Evolutionary conservation across 208 protist species (phyloP), one percentile per base, ranked within the genome.

Genomic region (Trypanosoma brucei): DNA sequence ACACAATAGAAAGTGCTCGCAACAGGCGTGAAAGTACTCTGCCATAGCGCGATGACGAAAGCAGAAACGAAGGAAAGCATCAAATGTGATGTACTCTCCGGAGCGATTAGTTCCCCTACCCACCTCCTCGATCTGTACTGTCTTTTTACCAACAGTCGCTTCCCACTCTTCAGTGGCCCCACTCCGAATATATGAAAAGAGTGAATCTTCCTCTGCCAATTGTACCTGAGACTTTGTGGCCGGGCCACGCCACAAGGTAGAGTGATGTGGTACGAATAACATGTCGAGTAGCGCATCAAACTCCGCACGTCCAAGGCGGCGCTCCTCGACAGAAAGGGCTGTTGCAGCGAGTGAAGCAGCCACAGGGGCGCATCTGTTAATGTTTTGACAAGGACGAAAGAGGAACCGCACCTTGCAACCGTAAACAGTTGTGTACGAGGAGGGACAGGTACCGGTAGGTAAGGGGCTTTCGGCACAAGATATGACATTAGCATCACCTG

Each of bases 11-110:
- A 45, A 67, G 40, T 67, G 62, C 40, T 67, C 62, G 35, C 62
- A 67, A 34, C 53, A 67, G 40, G 62, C 62, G 34, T 67, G 62
- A 59, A 67, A 60, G 52, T 67, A 67, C 40, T 67, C 62, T 42
- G 36, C 52, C 3, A 57, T 14, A 11, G 53, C 53, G 14, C 37
- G 53, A 38, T 67, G 62, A 34, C 4, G 48, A 31, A 38, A 42
- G 33, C 2, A 50, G 50, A 67, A 67, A n/a, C 53, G 53, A 34
- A 67, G 52, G 50, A 67, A 67, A 5, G 1, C 53, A 40, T 51
- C 31, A 45, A 59, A 14, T 42, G 62, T 60, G 14, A 67, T 49
- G 50, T 49, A 39, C 30, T 42, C 49, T 3, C 1, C 31, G 11
- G 38, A 0, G 31, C 38, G 2, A 40, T 53, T 33, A 37, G 14